Base-by-base conservation (phyloP, 352 stramenopile species). In the Pythium sp. region DNA sequence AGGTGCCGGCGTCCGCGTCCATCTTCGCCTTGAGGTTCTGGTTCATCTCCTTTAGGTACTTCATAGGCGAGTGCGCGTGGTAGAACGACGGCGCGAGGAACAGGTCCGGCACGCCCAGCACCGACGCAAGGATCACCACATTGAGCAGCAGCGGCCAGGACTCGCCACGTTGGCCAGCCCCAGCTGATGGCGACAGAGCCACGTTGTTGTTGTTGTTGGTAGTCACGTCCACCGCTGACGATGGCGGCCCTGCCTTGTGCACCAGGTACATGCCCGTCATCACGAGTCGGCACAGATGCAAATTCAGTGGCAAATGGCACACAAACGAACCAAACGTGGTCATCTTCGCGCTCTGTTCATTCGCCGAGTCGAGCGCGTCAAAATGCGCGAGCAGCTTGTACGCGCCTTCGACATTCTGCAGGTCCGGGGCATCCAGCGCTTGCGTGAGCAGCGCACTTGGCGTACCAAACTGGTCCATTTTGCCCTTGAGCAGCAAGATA, bases 21-120 rank as follows among this genome's bases (percentile, higher is more conserved):
- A 95, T 67, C 66, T 95, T 95, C 26, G 83, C 81, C 58, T 83
- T 71, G 32, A 93, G 64, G 46, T 84, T 90, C 8, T 76, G 72
- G 69, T 89, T 93, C 88, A 95, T 94, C 60, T 93, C 88, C 14
- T 80, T 72, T 53, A 93, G 62, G 63, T 89, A 95, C 6, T 76
- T 77, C 36, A 76, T 73, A 1, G 85, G 72, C n/a, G 82, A 91
- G 20, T 81, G 62, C 12, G 72, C 73, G 49, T 95, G 88, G 64
- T 91, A 95, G 69, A 90, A 92, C 15, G 88, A 95, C 11, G 88
- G 88, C 74, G 87, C 80, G 11, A 92, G 51, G 66, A 91, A 93
- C 15, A 95, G 57, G 58, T 94, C 85, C 2, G 85, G 86, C 7
- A 82, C 81, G 14, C 84, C 74, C 12, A 95, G 68, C 47, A 93